Conservation (phyloP, 371 early-diverging fungal genomes). For the Syncephalastrum sp. region DNA sequence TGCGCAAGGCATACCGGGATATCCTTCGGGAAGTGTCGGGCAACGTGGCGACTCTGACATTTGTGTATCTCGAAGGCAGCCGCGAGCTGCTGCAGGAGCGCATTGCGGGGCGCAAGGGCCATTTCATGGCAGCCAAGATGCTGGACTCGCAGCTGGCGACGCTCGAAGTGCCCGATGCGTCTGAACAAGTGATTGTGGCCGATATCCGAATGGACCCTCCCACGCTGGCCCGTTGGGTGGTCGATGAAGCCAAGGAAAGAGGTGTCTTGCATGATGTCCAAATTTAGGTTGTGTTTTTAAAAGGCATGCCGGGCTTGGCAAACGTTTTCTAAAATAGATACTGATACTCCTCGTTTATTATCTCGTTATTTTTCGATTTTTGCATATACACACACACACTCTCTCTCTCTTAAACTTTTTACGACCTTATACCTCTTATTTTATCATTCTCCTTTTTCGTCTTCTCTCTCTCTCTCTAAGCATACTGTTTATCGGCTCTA, state of each 20-base stretch:
- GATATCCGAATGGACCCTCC: constrained; percentile 25
- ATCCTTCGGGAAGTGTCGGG: constrained; percentile 43
- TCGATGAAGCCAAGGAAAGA: constrained; percentile 13
- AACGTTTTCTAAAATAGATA: no score
- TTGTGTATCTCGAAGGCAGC: constrained; percentile 60
- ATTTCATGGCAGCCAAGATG: constrained; percentile 57
- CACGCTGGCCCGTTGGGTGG: constrained; percentile 18
- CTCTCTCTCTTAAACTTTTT: no score
- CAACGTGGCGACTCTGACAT: constrained; percentile 35
- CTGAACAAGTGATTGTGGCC: constrained; percentile 49
- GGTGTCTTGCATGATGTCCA: no score
- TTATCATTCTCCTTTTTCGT: no score
- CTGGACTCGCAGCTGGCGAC: constrained; percentile 61
- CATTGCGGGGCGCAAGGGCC: constrained; percentile 44
- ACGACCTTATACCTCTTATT: no score
- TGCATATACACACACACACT: no score
- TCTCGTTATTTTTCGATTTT: no score
- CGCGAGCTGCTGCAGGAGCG: constrained; percentile 46
- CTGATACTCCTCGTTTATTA: no score
- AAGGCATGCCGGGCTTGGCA: no score
- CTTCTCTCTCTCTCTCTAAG: no score
- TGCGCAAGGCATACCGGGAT: constrained; percentile 63
- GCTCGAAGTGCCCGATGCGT: constrained; percentile 59
- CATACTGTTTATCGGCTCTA: no score
- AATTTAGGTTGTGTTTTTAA: no score